Evolutionary conservation across 768 basidiomycete species (phyloP), one percentile per base, ranked within the genome.

Genomic region (Dioszegia crocea): DNA sequence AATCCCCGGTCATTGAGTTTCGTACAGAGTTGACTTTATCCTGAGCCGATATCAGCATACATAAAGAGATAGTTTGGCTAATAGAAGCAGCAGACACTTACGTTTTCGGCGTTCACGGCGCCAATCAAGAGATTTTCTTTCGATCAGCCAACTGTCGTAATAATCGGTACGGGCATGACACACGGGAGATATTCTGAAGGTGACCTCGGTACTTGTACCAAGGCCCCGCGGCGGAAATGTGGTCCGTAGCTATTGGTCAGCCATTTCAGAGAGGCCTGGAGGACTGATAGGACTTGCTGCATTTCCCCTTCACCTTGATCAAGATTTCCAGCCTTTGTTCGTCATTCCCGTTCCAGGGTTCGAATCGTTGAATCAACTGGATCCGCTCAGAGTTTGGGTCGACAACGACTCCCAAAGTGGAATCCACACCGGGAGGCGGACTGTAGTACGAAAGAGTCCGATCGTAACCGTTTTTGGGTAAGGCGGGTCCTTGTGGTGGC

Each of bases 171-270:
- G 14, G 2, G 9, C 59, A 14, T 26, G 11, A 82, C 85, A 62
- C 62, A 88, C 88, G 89, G 30, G 93, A 96, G 77, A 96, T 98
- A 83, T 97, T 98, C 78, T 96, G 84, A 73, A 97, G 86, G 79
- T 98, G 94, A 62, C 94, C 94, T 82, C 94, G 91, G 83, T 93
- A 98, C 81, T 97, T 97, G 81, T 97, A 85, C 94, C 94, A 98
- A 44, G 94, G 94, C 59, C 94, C 94, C 82, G 93, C 94, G 75
- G 93, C 93, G 61, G 87, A 89, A 78, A 94, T 92, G 79, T 94
- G 91, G 78, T 94, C 91, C 64, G 91, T 92, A 40, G 91, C n/a
- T n/a, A n/a, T n/a, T n/a, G n/a, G n/a, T n/a, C n/a, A n/a, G n/a
- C n/a, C n/a, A n/a, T n/a, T n/a, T n/a, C n/a, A n/a, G n/a, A n/a